phyloP scores from a whole-genome alignment of 2,329 filamentous ascomycete genomes.

The Stylonectria norvegica region DNA sequence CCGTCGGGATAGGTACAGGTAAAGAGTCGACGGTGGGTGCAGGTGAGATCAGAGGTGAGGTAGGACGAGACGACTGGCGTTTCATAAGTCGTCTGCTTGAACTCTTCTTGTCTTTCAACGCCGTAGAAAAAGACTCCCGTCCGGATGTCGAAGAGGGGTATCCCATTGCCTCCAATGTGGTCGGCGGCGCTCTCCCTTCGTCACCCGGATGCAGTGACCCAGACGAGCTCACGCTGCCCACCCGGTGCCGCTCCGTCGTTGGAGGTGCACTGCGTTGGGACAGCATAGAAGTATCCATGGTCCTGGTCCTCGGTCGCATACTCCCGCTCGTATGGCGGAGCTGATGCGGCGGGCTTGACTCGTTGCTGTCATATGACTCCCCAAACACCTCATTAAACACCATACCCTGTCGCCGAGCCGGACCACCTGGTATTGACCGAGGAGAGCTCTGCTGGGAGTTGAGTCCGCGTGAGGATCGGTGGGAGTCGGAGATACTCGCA shows the following conservation, averaged over 20 bases:
- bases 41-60: constrained; percentile 52
- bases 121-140: constrained; percentile 31
- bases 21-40: constrained; percentile 59
- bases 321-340: constrained; percentile 32
- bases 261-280: constrained; percentile 40
- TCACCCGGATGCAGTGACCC: constrained; percentile 52
- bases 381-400: constrained; percentile 57
- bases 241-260: constrained; percentile 56
- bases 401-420: constrained; percentile 53
- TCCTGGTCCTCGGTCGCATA: constrained; percentile 54
- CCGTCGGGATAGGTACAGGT: constrained; percentile 56
- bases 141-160: constrained; percentile 39
- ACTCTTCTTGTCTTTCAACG: constrained; percentile 45
- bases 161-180: constrained; percentile 39
- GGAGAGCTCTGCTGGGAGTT: constrained; percentile 34
- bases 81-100: constrained; percentile 53
- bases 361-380: constrained; percentile 47
- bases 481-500: constrained; percentile 23
- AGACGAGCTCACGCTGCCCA: constrained; percentile 68
- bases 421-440: constrained; percentile 30
- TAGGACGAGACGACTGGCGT: constrained; percentile 53
- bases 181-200: constrained; percentile 41
- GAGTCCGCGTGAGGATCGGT: constrained; percentile 22
- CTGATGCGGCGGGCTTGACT: constrained; percentile 38
- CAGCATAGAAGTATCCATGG: constrained; percentile 54